These are phyloP conservation scores for Fusarium phyllophilum DNA, from an alignment of 2,329 filamentous ascomycete species.

Conservation along the genomic window DNA sequence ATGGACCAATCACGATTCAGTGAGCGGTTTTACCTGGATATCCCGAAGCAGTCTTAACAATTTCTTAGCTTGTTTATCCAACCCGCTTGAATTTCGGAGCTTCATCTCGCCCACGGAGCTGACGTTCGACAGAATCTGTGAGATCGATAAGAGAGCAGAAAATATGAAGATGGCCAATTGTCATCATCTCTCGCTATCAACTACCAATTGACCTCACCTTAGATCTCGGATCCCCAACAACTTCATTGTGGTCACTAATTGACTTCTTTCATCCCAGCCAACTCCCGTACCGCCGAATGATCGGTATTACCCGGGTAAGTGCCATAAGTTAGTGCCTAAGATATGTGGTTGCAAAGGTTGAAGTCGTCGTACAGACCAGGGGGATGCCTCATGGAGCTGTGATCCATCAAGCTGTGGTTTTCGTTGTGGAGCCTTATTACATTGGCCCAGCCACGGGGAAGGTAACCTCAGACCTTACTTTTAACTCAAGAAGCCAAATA, in stretches of 20 bases:
- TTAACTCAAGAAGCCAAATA: background rate
- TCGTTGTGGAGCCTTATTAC: conserved; percentile 30
- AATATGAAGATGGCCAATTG: background rate
- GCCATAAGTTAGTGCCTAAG: conserved; percentile 39
- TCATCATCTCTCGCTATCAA: background rate
- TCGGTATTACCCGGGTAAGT: conserved; percentile 45
- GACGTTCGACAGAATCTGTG: conserved; percentile 21
- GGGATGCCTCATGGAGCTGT: conserved; percentile 15
- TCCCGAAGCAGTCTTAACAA: conserved; percentile 53
- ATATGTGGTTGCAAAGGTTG: conserved; percentile 30
- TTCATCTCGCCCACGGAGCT: conserved; percentile 38
- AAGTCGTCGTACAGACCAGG: conserved; percentile 4
- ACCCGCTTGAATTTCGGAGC: conserved; percentile 41
- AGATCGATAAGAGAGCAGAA: background rate
- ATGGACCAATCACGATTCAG: conserved; percentile 48
- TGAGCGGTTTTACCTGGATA: conserved; percentile 54
- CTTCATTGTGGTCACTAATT: conserved; percentile 22
- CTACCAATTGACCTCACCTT: conserved; percentile 28
- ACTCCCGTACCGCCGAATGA: conserved; percentile 45
- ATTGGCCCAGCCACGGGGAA: conserved; percentile 19
- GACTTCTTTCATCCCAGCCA: conserved; percentile 34
- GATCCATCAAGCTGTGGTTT: conserved; percentile 27
- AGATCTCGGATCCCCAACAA: conserved; percentile 4
- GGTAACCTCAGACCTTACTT: background rate
- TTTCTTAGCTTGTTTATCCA: conserved; percentile 44